Base-by-base conservation (phyloP, 169 alveolate species). In the Theileria annulata region DNA sequence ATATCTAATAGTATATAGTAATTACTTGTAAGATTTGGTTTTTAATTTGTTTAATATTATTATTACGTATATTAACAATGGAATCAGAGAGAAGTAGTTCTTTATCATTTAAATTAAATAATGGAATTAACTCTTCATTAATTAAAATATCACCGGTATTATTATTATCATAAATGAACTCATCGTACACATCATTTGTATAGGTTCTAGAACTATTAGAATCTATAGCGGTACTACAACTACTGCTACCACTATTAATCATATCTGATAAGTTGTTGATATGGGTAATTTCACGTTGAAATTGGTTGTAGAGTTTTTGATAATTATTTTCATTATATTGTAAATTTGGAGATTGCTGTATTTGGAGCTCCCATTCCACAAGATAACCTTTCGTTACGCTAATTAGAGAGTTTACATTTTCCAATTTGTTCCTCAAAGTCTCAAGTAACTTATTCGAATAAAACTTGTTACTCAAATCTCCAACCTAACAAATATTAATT, bases 351-450 rank as follows among this genome's bases (percentile, higher is more conserved):
- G 80, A 75, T 23, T 73, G 89, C 25, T 71, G 67, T 30, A 82
- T 70, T 8, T 82, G 84, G 3, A 74, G 63, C 54, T 66, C 86
- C 89, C 89, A 82, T 30, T 82, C 89, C 31, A 31, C 42, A 58
- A 82, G 48, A 51, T 82, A 82, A 17, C 89, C 89, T 30, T 82
- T 85, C 13, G 89, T 82, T 4, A 82, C 89, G 64, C 89, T 82
- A 17, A 82, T 76, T 10, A 82, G 59, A 5, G 89, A 27, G 54
- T 72, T 69, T 0, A 82, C 89, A 37, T 82, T 82, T 42, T 82
- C 89, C 59, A 82, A 68, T 37, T 82, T 82, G 67, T 66, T 67
- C 67, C 67, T 78, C 47, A 82, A 71, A 51, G 89, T 82, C 30
- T 28, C 71, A 21, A 82, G 31, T 15, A 82, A 69, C 21, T 74